Evolutionary conservation across 768 basidiomycete genomes (phyloP).

Genomic region (Brasilioporus rufonigricans): DNA sequence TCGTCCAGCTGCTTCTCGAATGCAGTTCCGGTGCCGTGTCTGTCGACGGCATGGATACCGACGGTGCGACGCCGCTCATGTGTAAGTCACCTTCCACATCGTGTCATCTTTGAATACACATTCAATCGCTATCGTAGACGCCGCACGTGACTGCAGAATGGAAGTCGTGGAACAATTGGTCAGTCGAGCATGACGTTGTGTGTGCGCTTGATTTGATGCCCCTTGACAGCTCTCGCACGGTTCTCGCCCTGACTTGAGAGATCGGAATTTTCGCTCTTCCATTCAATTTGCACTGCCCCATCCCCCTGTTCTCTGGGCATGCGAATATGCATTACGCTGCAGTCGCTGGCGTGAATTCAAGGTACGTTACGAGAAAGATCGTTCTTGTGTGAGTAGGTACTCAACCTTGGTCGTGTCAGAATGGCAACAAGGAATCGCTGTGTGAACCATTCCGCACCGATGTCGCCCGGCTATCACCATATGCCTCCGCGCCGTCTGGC

Average conservation of each 20-base stretch:
- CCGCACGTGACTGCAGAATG: constrained; percentile 68
- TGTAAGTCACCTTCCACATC: constrained; percentile 47
- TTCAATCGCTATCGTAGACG: constrained; percentile 47
- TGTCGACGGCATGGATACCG: constrained; percentile 71
- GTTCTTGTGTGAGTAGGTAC: constrained; percentile 1
- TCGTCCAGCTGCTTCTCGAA: constrained; percentile 64
- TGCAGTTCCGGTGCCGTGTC: constrained; percentile 58
- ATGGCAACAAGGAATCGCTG: constrained; percentile 31
- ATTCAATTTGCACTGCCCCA: constrained; percentile 67
- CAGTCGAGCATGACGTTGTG: constrained; percentile 25
- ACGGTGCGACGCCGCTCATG: constrained; percentile 81
- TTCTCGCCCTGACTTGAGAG: constrained; percentile 70
- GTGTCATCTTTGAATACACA: neutral
- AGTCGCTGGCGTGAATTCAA: constrained; percentile 59
- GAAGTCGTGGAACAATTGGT: constrained; percentile 69
- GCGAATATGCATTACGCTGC: constrained; percentile 62
- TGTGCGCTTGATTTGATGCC: constrained; percentile 7
- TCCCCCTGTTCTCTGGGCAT: constrained; percentile 64
- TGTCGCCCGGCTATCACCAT: constrained; percentile 27
- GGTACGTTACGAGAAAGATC: constrained; percentile 35
- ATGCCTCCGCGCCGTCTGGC: constrained; percentile 19
- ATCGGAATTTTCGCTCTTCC: constrained; percentile 68
- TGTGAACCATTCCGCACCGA: constrained; percentile 23
- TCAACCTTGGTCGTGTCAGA: constrained; percentile 19
- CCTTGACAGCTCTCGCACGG: constrained; percentile 51